phyloP scores from a whole-genome alignment of 169 alveolate species.

The Eimeria praecox region DNA sequence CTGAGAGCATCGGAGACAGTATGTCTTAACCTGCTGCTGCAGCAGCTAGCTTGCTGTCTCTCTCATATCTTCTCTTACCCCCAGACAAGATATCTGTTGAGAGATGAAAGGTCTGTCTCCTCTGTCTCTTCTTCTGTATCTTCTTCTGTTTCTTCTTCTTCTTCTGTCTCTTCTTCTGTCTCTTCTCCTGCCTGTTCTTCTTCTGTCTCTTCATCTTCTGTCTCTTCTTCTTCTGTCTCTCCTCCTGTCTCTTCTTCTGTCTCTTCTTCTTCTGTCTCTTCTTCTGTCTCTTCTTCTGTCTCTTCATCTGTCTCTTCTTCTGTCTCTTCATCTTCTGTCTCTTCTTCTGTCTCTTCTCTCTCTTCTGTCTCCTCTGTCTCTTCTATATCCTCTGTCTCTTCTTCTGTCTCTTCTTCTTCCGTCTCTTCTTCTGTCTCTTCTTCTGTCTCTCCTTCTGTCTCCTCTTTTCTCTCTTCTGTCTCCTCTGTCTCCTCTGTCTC shows the following conservation, averaged over 20 bases:
- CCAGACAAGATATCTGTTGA: background rate
- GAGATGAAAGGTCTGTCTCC: background rate
- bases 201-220: background rate
- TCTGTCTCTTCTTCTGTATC: background rate
- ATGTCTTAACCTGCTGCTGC: slow-evolving; percentile 1
- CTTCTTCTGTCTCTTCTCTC: background rate
- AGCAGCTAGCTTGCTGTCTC: slow-evolving; percentile 6
- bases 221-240: background rate
- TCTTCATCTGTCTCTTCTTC: background rate
- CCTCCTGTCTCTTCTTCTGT: background rate
- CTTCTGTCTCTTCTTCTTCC: background rate
- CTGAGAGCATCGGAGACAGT: background rate
- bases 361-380: background rate
- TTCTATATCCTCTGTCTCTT: background rate
- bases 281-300: background rate
- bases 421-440: too few species aligned
- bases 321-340: background rate
- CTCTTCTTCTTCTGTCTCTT: background rate
- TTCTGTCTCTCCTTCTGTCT: too few species aligned
- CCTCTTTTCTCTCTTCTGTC: too few species aligned
- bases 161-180: background rate
- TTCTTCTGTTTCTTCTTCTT: background rate
- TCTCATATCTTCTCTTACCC: background rate
- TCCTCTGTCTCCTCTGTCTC: too few species aligned
- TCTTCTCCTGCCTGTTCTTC: background rate